phyloP scores from a whole-genome alignment of 257 asterid genomes.

The Solanum habrochaites region DNA sequence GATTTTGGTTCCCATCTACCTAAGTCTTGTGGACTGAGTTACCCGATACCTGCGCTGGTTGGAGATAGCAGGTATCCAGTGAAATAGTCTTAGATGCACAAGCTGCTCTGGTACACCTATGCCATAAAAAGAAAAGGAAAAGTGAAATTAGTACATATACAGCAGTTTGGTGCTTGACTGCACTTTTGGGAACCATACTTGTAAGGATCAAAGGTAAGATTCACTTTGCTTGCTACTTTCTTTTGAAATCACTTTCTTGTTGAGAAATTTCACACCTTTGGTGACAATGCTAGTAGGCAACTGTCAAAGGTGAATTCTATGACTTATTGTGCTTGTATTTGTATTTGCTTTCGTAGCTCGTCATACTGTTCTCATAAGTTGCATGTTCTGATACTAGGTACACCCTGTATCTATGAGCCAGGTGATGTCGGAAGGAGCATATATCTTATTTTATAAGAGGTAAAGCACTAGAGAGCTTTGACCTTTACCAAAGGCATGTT shows the following conservation, averaged over 20 bases:
- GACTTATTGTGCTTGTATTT: neutral
- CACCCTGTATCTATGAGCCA: constrained; percentile 50
- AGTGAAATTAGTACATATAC: neutral
- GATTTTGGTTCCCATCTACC: neutral
- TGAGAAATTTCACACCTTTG: neutral
- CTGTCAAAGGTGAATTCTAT: neutral
- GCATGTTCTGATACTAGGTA: constrained; percentile 33
- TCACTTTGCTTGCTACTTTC: neutral
- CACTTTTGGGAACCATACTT: neutral
- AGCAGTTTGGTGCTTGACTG: neutral
- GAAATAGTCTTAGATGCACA: neutral
- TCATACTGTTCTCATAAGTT: neutral
- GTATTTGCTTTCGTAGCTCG: neutral
- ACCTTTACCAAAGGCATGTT: neutral
- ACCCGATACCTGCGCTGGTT: neutral
- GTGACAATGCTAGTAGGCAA: neutral
- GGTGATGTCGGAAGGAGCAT: constrained; percentile 83
- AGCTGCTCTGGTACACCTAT: neutral
- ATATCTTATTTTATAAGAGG: constrained; percentile 84
- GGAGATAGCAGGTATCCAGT: neutral
- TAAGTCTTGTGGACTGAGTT: neutral
- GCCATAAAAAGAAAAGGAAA: neutral
- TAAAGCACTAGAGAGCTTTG: constrained; percentile 8
- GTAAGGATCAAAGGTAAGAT: neutral
- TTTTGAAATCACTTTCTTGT: neutral